A percentile compares a stretch with the other conserved stretches of the same genome.
These are phyloP conservation scores for Mycena venus DNA, from an alignment of 768 basidiomycete species.

Conservation along the genomic window DNA sequence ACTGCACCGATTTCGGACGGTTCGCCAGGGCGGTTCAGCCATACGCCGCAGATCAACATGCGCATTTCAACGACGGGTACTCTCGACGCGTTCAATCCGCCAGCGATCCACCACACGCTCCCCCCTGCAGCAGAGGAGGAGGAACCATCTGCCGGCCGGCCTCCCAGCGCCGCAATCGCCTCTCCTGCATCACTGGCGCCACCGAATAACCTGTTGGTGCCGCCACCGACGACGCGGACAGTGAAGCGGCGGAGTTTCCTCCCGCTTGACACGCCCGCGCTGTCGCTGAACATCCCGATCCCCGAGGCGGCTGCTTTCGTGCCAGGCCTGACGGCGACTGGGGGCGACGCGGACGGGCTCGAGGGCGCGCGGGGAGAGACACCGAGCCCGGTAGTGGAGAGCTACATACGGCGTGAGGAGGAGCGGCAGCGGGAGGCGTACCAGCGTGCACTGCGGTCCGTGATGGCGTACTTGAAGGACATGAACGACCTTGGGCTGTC, in stretches of 20 bases:
- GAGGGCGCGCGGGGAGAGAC: constrained; percentile 47
- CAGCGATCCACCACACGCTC: constrained; percentile 19
- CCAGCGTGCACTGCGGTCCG: constrained; percentile 85
- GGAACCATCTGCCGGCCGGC: constrained; percentile 31
- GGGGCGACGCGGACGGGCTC: constrained; percentile 48
- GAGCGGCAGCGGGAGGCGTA: constrained; percentile 80
- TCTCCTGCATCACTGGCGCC: constrained; percentile 33
- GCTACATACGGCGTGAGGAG: constrained; percentile 72
- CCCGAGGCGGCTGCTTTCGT: constrained; percentile 76
- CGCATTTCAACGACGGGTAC: constrained; percentile 80
- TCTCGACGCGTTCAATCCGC: constrained; percentile 59
- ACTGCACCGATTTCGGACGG: constrained; percentile 39
- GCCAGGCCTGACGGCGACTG: constrained; percentile 59
- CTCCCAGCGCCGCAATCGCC: constrained; percentile 42
- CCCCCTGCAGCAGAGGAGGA: constrained; percentile 38
- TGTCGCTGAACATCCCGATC: constrained; percentile 67
- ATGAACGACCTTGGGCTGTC: constrained; percentile 91
- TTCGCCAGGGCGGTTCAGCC: constrained; percentile 52
- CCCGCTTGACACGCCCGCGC: constrained; percentile 79
- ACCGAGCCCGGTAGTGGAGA: constrained; percentile 60
- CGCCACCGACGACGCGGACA: constrained; percentile 61
- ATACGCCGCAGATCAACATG: constrained; percentile 74
- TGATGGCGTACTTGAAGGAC: constrained; percentile 97
- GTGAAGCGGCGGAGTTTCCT: constrained; percentile 91
- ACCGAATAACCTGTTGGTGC: constrained; percentile 54